Conservation (phyloP, 78 protist genomes). For the Capsaspora owczarzaki region DNA sequence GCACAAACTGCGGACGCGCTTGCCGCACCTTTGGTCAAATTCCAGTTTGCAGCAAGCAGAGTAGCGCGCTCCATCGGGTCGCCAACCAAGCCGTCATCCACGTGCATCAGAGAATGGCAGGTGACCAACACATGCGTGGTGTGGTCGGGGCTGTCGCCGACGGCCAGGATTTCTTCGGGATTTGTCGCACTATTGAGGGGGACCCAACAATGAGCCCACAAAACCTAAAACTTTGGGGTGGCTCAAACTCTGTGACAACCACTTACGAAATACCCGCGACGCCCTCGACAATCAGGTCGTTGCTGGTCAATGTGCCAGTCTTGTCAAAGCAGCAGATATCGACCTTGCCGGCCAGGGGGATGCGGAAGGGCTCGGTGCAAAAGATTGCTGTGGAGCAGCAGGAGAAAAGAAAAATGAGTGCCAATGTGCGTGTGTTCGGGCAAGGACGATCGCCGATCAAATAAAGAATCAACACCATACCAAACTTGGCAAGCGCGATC, state of each 20-base stretch:
- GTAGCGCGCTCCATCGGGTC: conserved; percentile 92
- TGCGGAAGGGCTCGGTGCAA: conserved; percentile 99
- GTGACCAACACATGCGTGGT: conserved; percentile 47
- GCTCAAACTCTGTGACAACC: no score
- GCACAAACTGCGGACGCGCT: background rate
- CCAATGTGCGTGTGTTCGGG: background rate
- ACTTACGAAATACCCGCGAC: conserved; percentile 35
- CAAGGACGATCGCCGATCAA: background rate
- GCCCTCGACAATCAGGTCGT: conserved; percentile 69
- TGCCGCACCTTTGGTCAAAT: background rate
- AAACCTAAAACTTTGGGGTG: no score
- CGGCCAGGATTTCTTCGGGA: background rate
- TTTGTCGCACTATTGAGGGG: background rate
- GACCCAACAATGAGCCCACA: no score
- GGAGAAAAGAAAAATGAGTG: background rate
- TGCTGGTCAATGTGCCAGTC: conserved; percentile 97
- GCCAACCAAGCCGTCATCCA: conserved; percentile 55
- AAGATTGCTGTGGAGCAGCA: conserved; percentile 50
- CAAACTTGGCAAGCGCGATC: conserved; percentile 35
- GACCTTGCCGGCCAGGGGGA: conserved; percentile 95
- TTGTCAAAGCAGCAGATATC: conserved; percentile 98
- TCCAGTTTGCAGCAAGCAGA: conserved; percentile 59
- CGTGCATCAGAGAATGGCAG: conserved; percentile 65
- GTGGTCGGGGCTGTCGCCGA: background rate
- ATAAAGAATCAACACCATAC: background rate